Evolutionary conservation across 495 filamentous ascomycete species (phyloP).

Genomic region (Patellaria atrata): DNA sequence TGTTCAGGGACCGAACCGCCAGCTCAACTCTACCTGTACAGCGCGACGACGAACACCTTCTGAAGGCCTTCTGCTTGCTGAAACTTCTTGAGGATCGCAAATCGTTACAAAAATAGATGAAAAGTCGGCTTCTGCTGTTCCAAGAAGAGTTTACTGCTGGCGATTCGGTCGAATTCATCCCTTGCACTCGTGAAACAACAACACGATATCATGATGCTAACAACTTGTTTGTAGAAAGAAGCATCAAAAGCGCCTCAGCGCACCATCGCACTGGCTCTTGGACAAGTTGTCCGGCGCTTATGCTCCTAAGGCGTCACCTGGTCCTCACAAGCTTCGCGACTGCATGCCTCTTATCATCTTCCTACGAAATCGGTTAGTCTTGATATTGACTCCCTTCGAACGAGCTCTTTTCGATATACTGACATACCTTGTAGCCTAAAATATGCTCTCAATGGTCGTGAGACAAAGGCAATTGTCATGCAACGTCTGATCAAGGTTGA

Average conservation of each 20-base stretch:
- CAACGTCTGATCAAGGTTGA: conserved; percentile 99
- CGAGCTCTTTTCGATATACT: not conserved
- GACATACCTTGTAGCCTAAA: conserved; percentile 50
- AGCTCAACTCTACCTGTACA: too few relatives aligned
- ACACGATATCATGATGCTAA: not conserved
- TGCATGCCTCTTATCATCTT: conserved; percentile 99
- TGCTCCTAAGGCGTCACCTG: conserved; percentile 85
- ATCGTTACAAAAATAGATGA: not conserved
- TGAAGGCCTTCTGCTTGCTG: not conserved
- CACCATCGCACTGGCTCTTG: conserved; percentile 97
- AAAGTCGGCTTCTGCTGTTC: not conserved
- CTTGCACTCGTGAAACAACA: not conserved
- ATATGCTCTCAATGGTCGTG: conserved; percentile 97
- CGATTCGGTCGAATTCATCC: not conserved
- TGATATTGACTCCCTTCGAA: conserved; percentile 8
- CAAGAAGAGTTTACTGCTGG: not conserved
- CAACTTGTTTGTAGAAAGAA: conserved; percentile 56
- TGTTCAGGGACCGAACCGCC: not conserved
- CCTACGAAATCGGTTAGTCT: conserved; percentile 67
- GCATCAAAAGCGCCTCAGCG: conserved; percentile 98
- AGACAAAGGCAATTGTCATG: conserved; percentile 96
- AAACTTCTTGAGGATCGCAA: not conserved
- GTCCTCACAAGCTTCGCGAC: conserved; percentile 98
- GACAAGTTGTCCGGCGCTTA: conserved; percentile 96
- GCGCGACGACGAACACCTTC: not conserved